Conservation (phyloP, 2,329 filamentous ascomycete species). For the Fusarium chuoi region DNA sequence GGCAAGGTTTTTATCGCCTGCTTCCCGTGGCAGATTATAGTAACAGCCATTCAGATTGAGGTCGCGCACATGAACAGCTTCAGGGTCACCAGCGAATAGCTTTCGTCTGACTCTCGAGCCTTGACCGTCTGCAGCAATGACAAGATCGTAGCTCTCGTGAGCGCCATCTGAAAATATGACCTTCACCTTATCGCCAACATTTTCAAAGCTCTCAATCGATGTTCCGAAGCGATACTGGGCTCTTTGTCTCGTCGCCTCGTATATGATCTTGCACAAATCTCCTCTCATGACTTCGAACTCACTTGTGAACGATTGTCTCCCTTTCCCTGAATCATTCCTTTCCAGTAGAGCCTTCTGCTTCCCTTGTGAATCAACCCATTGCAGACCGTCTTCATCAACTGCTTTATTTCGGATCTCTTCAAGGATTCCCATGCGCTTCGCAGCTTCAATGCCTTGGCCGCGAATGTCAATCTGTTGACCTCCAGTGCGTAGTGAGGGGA, state of each 20-base stretch:
- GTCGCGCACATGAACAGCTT: slow-evolving; percentile 8
- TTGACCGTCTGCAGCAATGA: slow-evolving; percentile 28
- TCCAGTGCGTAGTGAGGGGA: slow-evolving; percentile 48
- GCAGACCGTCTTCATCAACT: slow-evolving; percentile 56
- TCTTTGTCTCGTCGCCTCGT: slow-evolving; percentile 50
- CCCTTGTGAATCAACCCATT: slow-evolving; percentile 56
- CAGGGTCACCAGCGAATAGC: slow-evolving; percentile 16
- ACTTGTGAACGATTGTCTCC: slow-evolving; percentile 58
- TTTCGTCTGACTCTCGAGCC: slow-evolving; percentile 14
- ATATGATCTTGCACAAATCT: slow-evolving; percentile 62
- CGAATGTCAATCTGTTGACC: slow-evolving; percentile 61
- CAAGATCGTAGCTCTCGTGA: slow-evolving; percentile 23
- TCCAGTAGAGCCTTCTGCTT: slow-evolving; percentile 50
- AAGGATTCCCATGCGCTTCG: slow-evolving; percentile 54
- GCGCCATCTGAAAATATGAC: slow-evolving; percentile 8
- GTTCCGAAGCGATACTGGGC: slow-evolving; percentile 23
- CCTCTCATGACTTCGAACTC: slow-evolving; percentile 71
- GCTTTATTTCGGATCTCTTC: slow-evolving; percentile 52
- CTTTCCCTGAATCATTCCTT: slow-evolving; percentile 53
- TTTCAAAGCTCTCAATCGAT: slow-evolving; percentile 18
- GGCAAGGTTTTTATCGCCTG: slow-evolving; percentile 16
- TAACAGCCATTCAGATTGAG: slow-evolving; percentile 22
- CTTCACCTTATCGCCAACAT: slow-evolving; percentile 14
- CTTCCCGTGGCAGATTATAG: slow-evolving; percentile 6
- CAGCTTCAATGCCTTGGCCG: slow-evolving; percentile 53